Conservation (phyloP, 2,329 filamentous ascomycete genomes). For the Fusarium transvaalense region DNA sequence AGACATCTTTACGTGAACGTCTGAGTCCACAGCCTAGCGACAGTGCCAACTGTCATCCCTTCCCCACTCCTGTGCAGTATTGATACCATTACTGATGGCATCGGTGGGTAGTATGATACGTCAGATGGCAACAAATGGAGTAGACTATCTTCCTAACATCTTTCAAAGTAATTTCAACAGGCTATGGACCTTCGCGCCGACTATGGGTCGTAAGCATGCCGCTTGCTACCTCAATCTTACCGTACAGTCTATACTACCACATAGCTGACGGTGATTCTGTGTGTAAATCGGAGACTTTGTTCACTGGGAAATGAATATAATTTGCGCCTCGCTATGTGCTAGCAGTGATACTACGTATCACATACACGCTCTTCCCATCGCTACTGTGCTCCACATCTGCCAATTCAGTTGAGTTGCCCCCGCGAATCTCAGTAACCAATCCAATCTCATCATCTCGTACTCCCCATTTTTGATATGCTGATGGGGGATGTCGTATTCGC, state of each 20-base stretch:
- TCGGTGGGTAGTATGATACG: accelerated
- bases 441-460: constrained; percentile 20
- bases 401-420: constrained; percentile 5
- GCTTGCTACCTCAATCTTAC: neutral
- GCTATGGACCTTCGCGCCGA: neutral
- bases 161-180: neutral
- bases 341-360: neutral
- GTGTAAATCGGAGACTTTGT: too few species aligned
- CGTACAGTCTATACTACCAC: too few species aligned
- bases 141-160: neutral
- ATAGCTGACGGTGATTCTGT: accelerated
- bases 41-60: too few species aligned
- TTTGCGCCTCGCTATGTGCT: neutral
- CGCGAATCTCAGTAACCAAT: constrained; percentile 19
- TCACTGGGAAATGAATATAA: neutral
- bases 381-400: neutral
- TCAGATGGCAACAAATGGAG: neutral
- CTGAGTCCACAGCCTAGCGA: accelerated
- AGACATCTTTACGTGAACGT: neutral
- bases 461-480: constrained; percentile 18
- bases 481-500: neutral
- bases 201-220: neutral
- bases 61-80: too few species aligned
- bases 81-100: too few species aligned
- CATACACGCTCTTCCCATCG: constrained; percentile 4